Base-by-base conservation (phyloP, 2,329 filamentous ascomycete species). In the Pyrenophora graminea region DNA sequence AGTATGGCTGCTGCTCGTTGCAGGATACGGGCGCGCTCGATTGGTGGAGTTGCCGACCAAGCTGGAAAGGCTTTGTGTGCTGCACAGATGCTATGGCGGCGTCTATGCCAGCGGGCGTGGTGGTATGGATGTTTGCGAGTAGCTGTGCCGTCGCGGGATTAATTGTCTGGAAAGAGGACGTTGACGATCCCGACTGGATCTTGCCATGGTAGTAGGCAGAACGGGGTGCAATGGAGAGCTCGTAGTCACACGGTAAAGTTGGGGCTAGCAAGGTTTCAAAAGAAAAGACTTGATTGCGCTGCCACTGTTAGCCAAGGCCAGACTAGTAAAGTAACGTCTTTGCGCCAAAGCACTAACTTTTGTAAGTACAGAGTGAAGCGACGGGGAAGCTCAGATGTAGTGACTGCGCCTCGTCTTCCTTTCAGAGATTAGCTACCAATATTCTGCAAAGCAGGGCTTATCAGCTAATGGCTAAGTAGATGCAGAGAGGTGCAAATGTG, bases 121-220 rank as follows among this genome's bases (percentile, higher is more conserved):
- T 88, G 30, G 83, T 79, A 74, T 90, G 84, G 67, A 96, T 85
- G 60, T 86, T 84, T 58, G 88, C 88, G 43, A 93, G 73, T 5
- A 86, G 81, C 56, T 82, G 77, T 50, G 81, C 84, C 36, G 85
- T 91, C 42, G 90, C 85, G 33, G 91, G 91, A 69, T 94, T 82
- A 69, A 93, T 79, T 25, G 87, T 84, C 56, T 85, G 77, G 76
- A 94, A 93, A 39, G 85, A 85, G 52, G 80, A 79, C 36, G 80
- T 76, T 8, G 84, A 83, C 32, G 77, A 80, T 41, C 84, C 81
- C 21, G 80, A 75, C 66, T 90, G 89, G 38, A 80, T 75, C 68
- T 82, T 81, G 72, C 91, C 91, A 59, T 85, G 82, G 77, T 91
- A 90, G 76, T 88, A 94, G 58, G 91, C 85, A 68, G 88, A 82